A percentile compares a stretch with the other conserved stretches of the same genome.
Evolutionary conservation across 2,329 filamentous ascomycete species (phyloP).

Genomic region (Mycosphaerella sp.): DNA sequence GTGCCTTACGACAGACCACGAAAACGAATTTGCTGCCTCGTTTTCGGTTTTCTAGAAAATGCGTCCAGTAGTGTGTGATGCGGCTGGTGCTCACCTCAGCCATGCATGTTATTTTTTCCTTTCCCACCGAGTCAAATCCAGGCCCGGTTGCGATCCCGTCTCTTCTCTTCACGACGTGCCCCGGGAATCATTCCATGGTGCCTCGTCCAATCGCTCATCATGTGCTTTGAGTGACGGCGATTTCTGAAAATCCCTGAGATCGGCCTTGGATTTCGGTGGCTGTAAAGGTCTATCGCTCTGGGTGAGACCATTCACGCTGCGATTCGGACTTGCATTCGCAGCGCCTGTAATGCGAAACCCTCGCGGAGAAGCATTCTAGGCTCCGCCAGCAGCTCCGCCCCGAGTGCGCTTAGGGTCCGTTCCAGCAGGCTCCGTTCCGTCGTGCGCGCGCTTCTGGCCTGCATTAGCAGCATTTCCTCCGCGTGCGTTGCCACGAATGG

Average conservation of each 20-base stretch:
- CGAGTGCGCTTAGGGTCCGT: conserved; percentile 31
- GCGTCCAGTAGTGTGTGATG: background rate
- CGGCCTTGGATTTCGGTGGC: background rate
- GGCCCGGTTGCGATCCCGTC: background rate
- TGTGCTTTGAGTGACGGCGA: background rate
- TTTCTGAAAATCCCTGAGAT: background rate
- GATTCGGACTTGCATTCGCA: background rate
- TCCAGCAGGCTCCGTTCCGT: conserved; percentile 24
- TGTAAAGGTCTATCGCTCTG: background rate
- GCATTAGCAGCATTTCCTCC: conserved; percentile 25
- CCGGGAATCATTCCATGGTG: conserved; percentile 1
- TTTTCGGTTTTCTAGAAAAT: background rate
- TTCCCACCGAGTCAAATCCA: background rate
- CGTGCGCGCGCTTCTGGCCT: conserved; percentile 32
- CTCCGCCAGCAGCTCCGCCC: conserved; percentile 18
- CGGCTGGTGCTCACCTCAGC: background rate
- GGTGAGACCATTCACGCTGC: background rate
- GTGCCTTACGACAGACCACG: background rate
- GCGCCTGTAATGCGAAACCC: conserved; percentile 4
- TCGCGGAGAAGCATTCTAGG: conserved; percentile 11
- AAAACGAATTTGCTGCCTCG: background rate
- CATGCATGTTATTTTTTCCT: background rate
- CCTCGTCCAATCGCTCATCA: conserved; percentile 3
- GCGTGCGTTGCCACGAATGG: background rate
- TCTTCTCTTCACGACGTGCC: background rate